These are phyloP conservation scores for Peronospora destructor DNA, from an alignment of 352 stramenopile species.

Conservation along the genomic window DNA sequence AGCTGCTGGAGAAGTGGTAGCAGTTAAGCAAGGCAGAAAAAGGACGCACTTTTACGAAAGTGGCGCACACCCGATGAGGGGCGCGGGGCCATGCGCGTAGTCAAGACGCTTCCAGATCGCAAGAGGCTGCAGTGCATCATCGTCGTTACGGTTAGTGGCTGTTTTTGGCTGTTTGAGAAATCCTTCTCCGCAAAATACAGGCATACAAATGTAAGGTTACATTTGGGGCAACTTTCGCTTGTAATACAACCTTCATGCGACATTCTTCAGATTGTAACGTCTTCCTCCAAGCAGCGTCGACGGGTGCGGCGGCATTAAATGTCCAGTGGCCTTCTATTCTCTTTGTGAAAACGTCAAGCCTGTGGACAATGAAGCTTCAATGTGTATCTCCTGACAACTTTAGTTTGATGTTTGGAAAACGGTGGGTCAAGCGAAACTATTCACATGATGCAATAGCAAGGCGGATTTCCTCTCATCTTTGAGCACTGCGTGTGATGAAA, in stretches of 20 bases:
- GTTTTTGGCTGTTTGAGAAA: slow-evolving; percentile 13
- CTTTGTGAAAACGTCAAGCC: too few relatives aligned
- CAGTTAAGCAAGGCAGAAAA: not conserved
- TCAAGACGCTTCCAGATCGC: slow-evolving; percentile 31
- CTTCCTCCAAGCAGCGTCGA: too few relatives aligned
- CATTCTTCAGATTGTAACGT: not conserved
- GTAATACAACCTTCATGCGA: slow-evolving; percentile 6
- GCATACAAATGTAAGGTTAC: slow-evolving; percentile 6
- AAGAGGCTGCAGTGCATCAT: slow-evolving; percentile 51
- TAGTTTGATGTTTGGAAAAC: slow-evolving; percentile 59
- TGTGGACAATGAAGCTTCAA: slow-evolving; percentile 23
- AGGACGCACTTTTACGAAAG: slow-evolving; percentile 65
- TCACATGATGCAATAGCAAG: slow-evolving; percentile 74
- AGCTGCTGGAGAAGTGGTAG: too few relatives aligned
- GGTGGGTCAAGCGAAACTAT: slow-evolving; percentile 53
- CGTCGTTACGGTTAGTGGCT: not conserved
- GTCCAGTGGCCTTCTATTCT: too few relatives aligned
- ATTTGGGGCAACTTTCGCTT: not conserved
- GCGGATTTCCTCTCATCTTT: slow-evolving; percentile 29
- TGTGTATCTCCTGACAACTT: slow-evolving; percentile 37
- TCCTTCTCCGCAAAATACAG: slow-evolving; percentile 11
- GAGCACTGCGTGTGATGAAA: slow-evolving; percentile 42
- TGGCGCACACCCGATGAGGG: slow-evolving; percentile 40
- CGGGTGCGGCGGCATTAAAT: too few relatives aligned
- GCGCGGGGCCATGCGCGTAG: slow-evolving; percentile 24